Base-by-base conservation (phyloP, 345 rosid species). In the Anacardium occidentale region DNA sequence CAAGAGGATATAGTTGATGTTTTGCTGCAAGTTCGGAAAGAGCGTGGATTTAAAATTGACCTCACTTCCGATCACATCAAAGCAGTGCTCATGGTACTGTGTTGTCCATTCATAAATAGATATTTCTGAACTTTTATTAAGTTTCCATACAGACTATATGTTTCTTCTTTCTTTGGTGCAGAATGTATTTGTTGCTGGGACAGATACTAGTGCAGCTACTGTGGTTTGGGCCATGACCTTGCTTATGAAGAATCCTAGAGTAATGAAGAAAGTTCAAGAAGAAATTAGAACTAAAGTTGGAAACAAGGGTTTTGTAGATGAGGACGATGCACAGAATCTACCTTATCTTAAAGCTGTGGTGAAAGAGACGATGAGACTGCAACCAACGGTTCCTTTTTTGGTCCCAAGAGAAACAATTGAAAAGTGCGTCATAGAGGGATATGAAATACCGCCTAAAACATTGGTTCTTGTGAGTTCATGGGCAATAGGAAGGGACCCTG, bases 21-120 rank as follows among this genome's bases (percentile, higher is more conserved):
- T 29, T 76, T 85, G 64, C 76, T 87, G 42, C 53, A 75, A 65
- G 20, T 79, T 26, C 53, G 62, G 52, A 78, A 70, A 73, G 70
- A 80, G 57, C 75, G 74, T 51, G 67, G 62, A 7, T 34, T 63
- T 47, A 50, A 59, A 60, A 25, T 57, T 51, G 58, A 83, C 37
- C 75, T 87, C 47, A 81, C 81, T 3, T 37, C 42, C 18, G 86
- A 84, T 58, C 83, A 83, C 66, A 77, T 86, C 83, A 86, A 90
- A 81, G 90, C 81, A 40, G 29, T 86, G 4, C 83, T 90, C 63
- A 81, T 79, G 80, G 92, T 88, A 56, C 69, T 42, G 54, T 24
- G 17, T 10, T 7, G 26, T 0, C 20, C 74, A 10, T 75, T 57
- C 57, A 42, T 47, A 8, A 47, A 47, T 2, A 15, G 1, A 10